phyloP scores from a whole-genome alignment of 345 rosid genomes.

The Triadica sebifera region DNA sequence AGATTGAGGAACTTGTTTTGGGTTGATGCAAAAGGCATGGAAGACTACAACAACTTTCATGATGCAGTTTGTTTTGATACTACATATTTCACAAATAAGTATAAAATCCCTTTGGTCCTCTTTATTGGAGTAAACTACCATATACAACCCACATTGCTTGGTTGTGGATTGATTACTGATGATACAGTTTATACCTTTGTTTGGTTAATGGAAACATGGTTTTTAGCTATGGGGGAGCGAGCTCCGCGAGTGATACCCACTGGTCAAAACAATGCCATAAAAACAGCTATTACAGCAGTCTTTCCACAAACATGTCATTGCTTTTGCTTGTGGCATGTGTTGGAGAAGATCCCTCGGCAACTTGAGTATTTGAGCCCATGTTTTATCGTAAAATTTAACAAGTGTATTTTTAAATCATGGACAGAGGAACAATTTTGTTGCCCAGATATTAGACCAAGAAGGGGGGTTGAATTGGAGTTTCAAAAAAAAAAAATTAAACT shows the following conservation, averaged over 20 bases:
- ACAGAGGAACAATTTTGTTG: constrained; percentile 77
- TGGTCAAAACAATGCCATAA: constrained; percentile 67
- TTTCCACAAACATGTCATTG: constrained; percentile 63
- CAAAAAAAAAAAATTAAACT: no score
- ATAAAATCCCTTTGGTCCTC: constrained; percentile 65
- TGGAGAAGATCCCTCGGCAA: constrained; percentile 72
- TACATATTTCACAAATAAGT: constrained; percentile 62
- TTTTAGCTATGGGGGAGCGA: constrained; percentile 68
- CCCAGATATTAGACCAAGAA: no score
- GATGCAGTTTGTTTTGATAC: constrained; percentile 89
- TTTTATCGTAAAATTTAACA: constrained; percentile 60
- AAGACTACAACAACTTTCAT: constrained; percentile 64
- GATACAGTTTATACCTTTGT: constrained; percentile 63
- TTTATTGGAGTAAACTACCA: constrained; percentile 83
- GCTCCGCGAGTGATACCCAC: constrained; percentile 78
- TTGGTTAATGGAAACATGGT: constrained; percentile 92
- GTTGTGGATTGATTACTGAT: constrained; percentile 88
- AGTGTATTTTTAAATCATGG: constrained; percentile 74
- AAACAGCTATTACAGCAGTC: constrained; percentile 57
- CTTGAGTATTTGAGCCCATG: constrained; percentile 64
- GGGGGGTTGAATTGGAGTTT: no score
- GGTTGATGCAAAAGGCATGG: constrained; percentile 90
- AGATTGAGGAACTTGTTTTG: constrained; percentile 81
- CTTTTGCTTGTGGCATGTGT: constrained; percentile 67
- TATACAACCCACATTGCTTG: constrained; percentile 73